Conservation (phyloP, 805 yeast species). For the Lipomyces starkeyi region DNA sequence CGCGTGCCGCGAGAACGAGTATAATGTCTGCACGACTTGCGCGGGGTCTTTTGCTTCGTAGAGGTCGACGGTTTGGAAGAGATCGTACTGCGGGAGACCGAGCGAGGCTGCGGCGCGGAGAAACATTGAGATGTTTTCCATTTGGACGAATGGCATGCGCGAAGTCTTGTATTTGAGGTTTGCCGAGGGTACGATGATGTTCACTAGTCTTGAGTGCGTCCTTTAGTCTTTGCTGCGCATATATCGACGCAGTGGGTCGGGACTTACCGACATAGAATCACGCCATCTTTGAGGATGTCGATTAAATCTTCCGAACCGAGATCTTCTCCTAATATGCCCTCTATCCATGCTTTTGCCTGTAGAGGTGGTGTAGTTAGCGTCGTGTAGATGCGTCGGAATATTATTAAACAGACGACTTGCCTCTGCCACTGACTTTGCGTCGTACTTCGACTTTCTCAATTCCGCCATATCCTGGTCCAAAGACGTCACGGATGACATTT, state of each 20-base stretch:
- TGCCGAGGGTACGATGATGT: constrained; percentile 48
- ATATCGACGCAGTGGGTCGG: too few species aligned
- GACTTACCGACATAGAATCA: constrained; percentile 51
- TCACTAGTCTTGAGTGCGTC: constrained; percentile 44
- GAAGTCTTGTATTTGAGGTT: constrained; percentile 60
- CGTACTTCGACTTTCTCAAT: constrained; percentile 61
- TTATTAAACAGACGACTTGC: constrained; percentile 26
- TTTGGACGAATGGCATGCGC: constrained; percentile 76
- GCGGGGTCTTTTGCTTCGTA: constrained; percentile 78
- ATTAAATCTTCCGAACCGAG: constrained; percentile 55
- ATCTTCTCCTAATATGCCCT: constrained; percentile 47
- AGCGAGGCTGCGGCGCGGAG: constrained; percentile 62
- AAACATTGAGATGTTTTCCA: constrained; percentile 84
- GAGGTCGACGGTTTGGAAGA: constrained; percentile 78
- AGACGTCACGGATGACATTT: constrained; percentile 56
- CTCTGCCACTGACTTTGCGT: constrained; percentile 45
- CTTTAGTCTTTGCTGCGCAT: background rate
- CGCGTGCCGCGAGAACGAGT: constrained; percentile 74
- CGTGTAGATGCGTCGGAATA: background rate
- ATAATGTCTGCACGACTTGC: constrained; percentile 74
- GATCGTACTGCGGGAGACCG: constrained; percentile 81
- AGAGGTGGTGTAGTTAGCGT: background rate
- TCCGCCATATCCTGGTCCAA: constrained; percentile 65
- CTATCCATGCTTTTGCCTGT: constrained; percentile 59
- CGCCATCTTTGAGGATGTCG: constrained; percentile 66